phyloP scores from a whole-genome alignment of 108 stramenopile species.

The Discostella stelligeroides region DNA sequence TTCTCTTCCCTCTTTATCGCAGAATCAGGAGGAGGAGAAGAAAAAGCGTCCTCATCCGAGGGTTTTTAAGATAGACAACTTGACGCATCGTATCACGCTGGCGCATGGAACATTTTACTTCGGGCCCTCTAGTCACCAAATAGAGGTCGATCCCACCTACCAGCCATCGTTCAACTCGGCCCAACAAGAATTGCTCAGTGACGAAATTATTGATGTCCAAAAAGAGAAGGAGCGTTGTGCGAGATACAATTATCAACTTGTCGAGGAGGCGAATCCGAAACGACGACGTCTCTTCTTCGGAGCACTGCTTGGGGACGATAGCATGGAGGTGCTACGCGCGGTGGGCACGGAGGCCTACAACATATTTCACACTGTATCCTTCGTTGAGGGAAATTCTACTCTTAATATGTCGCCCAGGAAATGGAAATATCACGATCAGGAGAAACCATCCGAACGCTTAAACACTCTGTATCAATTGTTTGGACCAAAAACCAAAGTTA shows the following conservation, averaged over 20 bases:
- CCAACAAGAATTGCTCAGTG: not conserved
- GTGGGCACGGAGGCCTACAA: slow-evolving; percentile 49
- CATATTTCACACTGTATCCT: slow-evolving; percentile 38
- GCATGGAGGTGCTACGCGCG: slow-evolving; percentile 39
- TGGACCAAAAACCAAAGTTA: slow-evolving; percentile 10
- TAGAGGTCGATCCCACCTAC: not conserved
- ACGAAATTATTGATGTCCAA: not conserved
- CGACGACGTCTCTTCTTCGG: slow-evolving; percentile 40
- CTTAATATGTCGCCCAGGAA: slow-evolving; percentile 20
- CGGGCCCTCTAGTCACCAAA: not conserved
- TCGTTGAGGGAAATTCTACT: slow-evolving; percentile 56
- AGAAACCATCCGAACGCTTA: not conserved
- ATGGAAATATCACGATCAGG: slow-evolving; percentile 15
- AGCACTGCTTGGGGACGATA: slow-evolving; percentile 49
- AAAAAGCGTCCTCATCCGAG: too few relatives aligned
- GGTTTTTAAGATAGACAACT: not conserved
- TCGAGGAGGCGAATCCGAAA: not conserved
- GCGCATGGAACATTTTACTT: slow-evolving; percentile 1
- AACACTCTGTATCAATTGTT: slow-evolving; percentile 14
- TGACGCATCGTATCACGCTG: not conserved
- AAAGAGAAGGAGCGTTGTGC: not conserved
- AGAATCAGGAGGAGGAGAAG: too few relatives aligned
- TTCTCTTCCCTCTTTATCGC: too few relatives aligned
- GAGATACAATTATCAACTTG: not conserved
- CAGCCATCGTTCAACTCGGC: not conserved